Evolutionary conservation across 768 basidiomycete species (phyloP).

Genomic region (Hygrocybe punicea): DNA sequence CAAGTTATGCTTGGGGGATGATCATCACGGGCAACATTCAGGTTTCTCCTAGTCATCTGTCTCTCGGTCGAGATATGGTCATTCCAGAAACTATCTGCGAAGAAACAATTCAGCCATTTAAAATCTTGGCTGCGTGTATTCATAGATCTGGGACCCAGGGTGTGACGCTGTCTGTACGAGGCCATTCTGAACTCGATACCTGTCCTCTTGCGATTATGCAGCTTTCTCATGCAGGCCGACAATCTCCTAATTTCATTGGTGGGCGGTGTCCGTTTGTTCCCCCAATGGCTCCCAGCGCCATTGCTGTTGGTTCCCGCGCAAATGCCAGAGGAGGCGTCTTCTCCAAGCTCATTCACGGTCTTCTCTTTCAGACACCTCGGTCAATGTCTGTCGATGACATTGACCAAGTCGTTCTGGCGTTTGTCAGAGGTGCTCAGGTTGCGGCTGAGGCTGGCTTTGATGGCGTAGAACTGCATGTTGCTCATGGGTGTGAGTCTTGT

Average conservation of each 20-base stretch:
- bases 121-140: slow-evolving; percentile 47
- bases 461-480: slow-evolving; percentile 80
- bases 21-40: slow-evolving; percentile 84
- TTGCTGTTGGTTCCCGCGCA: slow-evolving; percentile 42
- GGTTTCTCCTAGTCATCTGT: slow-evolving; percentile 58
- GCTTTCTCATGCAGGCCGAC: slow-evolving; percentile 77
- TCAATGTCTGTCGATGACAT: slow-evolving; percentile 60
- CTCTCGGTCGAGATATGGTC: slow-evolving; percentile 70
- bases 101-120: slow-evolving; percentile 49
- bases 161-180: background rate
- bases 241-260: slow-evolving; percentile 70
- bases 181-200: background rate
- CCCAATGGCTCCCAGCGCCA: slow-evolving; percentile 70
- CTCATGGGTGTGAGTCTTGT: slow-evolving; percentile 77
- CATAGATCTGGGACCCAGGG: slow-evolving; percentile 20
- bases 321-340: slow-evolving; percentile 15
- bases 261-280: slow-evolving; percentile 58
- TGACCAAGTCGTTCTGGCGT: slow-evolving; percentile 53
- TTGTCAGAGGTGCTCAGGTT: slow-evolving; percentile 62
- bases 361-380: slow-evolving; percentile 39
- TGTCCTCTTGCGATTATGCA: slow-evolving; percentile 69
- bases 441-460: slow-evolving; percentile 75
- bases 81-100: slow-evolving; percentile 37
- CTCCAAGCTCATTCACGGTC: slow-evolving; percentile 40
- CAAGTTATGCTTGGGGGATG: slow-evolving; percentile 72